Percentiles rank a stretch among this genome's conserved stretches.
These are phyloP conservation scores for Coemansia sp. DNA, from an alignment of 192 early-diverging fungal genomes.

Conservation along the genomic window DNA sequence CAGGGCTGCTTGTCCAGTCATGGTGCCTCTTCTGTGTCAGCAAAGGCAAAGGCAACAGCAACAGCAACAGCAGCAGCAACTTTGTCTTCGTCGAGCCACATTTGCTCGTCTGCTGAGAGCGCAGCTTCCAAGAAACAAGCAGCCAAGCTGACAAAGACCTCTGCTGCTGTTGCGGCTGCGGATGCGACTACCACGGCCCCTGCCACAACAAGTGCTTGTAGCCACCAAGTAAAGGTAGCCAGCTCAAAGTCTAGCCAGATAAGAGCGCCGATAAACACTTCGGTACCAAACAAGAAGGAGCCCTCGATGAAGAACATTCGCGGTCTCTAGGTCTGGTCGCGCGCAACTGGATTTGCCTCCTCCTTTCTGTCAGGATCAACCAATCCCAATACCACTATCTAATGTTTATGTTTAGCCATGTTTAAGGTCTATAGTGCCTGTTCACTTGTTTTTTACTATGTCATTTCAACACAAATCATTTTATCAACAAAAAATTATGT, in stretches of 20 bases:
- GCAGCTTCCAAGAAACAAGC: neutral
- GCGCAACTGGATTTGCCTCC: constrained; percentile 6
- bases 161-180: neutral
- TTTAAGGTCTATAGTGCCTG: neutral
- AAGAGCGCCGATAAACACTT: neutral
- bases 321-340: constrained; percentile 14
- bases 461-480: neutral
- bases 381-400: too few relatives aligned
- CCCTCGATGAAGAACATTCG: constrained; percentile 41
- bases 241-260: constrained; percentile 6
- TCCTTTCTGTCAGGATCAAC: neutral
- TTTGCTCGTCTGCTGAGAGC: neutral
- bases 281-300: constrained; percentile 13
- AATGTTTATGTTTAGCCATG: too few relatives aligned
- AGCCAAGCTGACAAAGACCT: neutral
- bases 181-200: neutral
- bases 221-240: neutral
- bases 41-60: too few relatives aligned
- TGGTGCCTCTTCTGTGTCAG: neutral
- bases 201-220: neutral
- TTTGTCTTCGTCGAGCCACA: neutral
- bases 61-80: too few relatives aligned
- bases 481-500: neutral
- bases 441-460: constrained; percentile 3
- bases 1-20: neutral